Evolutionary conservation across 176 grass and related monocot genomes (phyloP), one percentile per base, ranked within the genome.

Genomic region (Tillandsia fasciculata): DNA sequence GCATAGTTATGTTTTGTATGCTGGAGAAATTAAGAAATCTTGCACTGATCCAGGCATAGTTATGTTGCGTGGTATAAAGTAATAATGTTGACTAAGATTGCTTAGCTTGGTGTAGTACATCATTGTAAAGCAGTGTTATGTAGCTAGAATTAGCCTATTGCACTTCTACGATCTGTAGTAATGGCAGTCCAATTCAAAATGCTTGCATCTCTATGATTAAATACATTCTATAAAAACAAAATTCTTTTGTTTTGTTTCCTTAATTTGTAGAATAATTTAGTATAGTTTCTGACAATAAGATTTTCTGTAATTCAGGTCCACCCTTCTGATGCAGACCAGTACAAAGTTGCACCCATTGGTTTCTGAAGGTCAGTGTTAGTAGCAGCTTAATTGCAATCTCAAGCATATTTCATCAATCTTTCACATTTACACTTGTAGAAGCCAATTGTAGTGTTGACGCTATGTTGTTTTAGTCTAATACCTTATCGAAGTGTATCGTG

Each of bases 261-360:
- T 17, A 59, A 9, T 22, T 9, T 6, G 2, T 22, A 59, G 20
- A 20, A 10, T 33, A 59, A 59, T 59, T 59, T 59, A 18, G 0
- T 3, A 2, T 28, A 66, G 10, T 66, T 6, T 12, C 10, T 51
- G 65, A 70, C 3, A 18, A 50, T 66, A 14, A 69, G 63, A 29
- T 50, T 75, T 68, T 8, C 54, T 81, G 24, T 77, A 15, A 81
- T 61, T 71, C 74, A 97, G 94, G 73, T 97, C 48, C 86, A 18
- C 13, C 81, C 89, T 58, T 84, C 94, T 64, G 70, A 90, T 76
- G 81, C 58, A 10, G 89, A 97, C 50, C 71, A 66, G 72, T 93
- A 90, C 27, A n/a, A 92, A 70, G 75, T 97, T 72, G 89, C 86
- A 77, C 94, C 87, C 54, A 87, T 85, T 70, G 63, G 79, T 83